Conservation (phyloP, 805 yeast species). For the Naumovozyma castellii region DNA sequence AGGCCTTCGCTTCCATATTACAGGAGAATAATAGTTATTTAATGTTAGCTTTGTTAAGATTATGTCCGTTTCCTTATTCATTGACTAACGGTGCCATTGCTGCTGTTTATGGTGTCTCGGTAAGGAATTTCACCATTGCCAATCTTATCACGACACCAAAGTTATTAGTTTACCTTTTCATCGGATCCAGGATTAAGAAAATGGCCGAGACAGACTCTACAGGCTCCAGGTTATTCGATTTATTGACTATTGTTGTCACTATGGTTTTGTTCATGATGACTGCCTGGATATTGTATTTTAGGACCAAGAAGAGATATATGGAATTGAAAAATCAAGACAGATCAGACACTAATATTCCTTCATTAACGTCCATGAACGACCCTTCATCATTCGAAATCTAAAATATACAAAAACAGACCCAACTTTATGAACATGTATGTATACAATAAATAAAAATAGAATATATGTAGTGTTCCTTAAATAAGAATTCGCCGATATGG, state of each 20-base stretch:
- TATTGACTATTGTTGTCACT: slow-evolving; percentile 52
- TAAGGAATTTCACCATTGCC: slow-evolving; percentile 57
- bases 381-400: slow-evolving; percentile 8
- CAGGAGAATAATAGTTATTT: slow-evolving; percentile 60
- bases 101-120: slow-evolving; percentile 66
- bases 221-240: slow-evolving; percentile 48
- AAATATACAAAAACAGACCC: neutral
- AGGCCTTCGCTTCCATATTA: slow-evolving; percentile 65
- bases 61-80: slow-evolving; percentile 92
- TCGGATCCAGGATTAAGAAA: slow-evolving; percentile 65
- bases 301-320: slow-evolving; percentile 33
- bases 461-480: too few relatives aligned
- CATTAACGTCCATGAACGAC: slow-evolving; percentile 1
- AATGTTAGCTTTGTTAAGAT: slow-evolving; percentile 59
- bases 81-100: slow-evolving; percentile 88
- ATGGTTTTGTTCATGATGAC: slow-evolving; percentile 44
- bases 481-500: too few relatives aligned
- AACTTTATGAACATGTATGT: neutral
- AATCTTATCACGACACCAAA: slow-evolving; percentile 76
- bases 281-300: slow-evolving; percentile 57
- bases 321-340: slow-evolving; percentile 20
- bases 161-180: slow-evolving; percentile 60
- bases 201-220: slow-evolving; percentile 52
- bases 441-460: neutral
- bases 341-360: slow-evolving; percentile 1